Evolutionary conservation across 2,329 filamentous ascomycete genomes (phyloP), one percentile per base, ranked within the genome.

Genomic region (Gyromitra esculenta): DNA sequence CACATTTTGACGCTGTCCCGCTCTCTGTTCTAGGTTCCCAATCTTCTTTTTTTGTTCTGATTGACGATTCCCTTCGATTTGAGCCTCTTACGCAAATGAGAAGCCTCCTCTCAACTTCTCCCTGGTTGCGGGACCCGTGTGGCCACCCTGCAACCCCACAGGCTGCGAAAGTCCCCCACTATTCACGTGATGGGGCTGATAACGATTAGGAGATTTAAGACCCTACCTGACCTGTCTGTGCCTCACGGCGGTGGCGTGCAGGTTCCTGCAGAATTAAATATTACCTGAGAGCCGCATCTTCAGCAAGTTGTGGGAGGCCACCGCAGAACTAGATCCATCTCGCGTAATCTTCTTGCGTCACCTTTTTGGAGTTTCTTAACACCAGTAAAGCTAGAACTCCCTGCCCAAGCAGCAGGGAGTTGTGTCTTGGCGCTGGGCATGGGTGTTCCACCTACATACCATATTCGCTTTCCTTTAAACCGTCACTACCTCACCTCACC

Each of bases 171-270:
- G 7, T 18, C 50, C 62, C 71, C 71, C 71, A 62, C 71, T 35
- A 75, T 71, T 75, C 66, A 71, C 72, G 72, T 75, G 72, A 75
- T 71, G n/a, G 4, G 11, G 37, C 25, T 21, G 72, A 75, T 75
- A 75, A 65, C 72, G 66, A 71, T 59, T 59, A 50, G 57, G 25
- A 21, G 37, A 4, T 18, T 62, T 57, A 48, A 59, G 31, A 39
- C 43, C 11, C 11, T 45, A 13, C 11, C 39, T 25, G 43, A 43
- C 45, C 18, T 67, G 50, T 48, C 37, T 60, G 66, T 60, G 66
- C 54, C 66, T 69, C 66, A 25, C 66, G 60, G 21, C 21, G 13
- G 43, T 39, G 60, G 56, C 62, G 25, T 59, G 52, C 60, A 48
- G 64, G 64, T 67, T 67, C 52, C 41, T 74, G 54, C 71, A 56